Evolutionary conservation across 177 flowering plant species (phyloP).

Genomic region (Vitis hybrid): DNA sequence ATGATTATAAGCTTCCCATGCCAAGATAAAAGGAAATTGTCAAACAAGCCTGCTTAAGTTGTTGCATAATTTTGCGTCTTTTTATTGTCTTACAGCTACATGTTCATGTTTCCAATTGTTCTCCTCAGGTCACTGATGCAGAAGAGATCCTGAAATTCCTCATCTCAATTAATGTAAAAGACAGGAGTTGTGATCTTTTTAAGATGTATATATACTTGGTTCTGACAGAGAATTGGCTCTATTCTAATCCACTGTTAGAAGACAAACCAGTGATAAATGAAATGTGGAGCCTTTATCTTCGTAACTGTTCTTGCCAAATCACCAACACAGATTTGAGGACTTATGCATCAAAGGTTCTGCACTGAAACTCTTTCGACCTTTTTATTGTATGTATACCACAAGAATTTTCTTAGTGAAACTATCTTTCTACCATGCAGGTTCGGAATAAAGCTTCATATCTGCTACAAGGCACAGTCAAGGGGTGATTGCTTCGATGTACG

Average conservation of each 20-base stretch:
- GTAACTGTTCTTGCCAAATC: slow-evolving; percentile 73
- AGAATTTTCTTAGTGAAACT: not conserved
- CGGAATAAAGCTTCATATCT: slow-evolving; percentile 78
- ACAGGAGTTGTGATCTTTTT: slow-evolving; percentile 59
- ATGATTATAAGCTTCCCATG: too few species aligned
- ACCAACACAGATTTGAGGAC: slow-evolving; percentile 67
- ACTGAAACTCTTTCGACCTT: slow-evolving; percentile 4
- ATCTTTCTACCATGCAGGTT: slow-evolving; percentile 41
- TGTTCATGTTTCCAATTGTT: not conserved
- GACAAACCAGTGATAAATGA: slow-evolving; percentile 36
- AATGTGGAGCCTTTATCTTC: slow-evolving; percentile 64
- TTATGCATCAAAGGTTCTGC: slow-evolving; percentile 72
- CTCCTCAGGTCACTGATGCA: slow-evolving; percentile 42
- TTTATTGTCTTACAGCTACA: not conserved
- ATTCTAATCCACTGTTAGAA: slow-evolving; percentile 31
- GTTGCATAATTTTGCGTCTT: too few species aligned
- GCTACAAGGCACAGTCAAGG: slow-evolving; percentile 41
- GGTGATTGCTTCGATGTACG: slow-evolving; percentile 10
- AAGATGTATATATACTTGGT: slow-evolving; percentile 58
- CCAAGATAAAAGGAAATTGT: too few species aligned
- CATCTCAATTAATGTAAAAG: slow-evolving; percentile 58
- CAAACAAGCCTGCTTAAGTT: too few species aligned
- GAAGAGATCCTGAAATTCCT: slow-evolving; percentile 54
- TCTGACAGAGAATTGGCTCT: slow-evolving; percentile 76
- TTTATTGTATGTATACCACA: too few species aligned